These are phyloP conservation scores for Dovyalis caffra DNA, from an alignment of 345 rosid genomes.

Conservation along the genomic window DNA sequence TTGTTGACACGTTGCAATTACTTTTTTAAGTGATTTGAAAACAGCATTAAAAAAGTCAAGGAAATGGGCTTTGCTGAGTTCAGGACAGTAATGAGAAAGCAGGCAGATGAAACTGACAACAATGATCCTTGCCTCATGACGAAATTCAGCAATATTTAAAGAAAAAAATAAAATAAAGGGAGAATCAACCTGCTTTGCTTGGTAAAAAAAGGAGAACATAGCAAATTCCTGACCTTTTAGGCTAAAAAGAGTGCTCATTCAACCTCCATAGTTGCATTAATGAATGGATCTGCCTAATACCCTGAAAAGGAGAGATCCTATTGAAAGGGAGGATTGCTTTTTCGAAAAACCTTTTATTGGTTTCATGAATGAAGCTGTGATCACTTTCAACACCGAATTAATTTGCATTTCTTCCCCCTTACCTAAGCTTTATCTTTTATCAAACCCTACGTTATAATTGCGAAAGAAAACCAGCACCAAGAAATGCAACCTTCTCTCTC, in stretches of 20 bases:
- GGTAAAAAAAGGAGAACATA: not conserved
- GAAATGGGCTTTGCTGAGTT: no score
- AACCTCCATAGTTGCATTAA: not conserved
- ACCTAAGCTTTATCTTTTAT: constrained; percentile 3
- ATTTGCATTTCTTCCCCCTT: not conserved
- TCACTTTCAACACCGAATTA: constrained; percentile 10
- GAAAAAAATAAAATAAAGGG: not conserved
- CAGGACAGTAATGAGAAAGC: not conserved
- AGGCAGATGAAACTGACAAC: not conserved
- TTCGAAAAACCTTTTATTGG: not conserved
- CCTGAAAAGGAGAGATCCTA: constrained; percentile 28
- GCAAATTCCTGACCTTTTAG: constrained; percentile 16
- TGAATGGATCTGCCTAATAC: constrained; percentile 22
- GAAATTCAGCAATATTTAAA: not conserved
- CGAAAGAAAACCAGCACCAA: not conserved
- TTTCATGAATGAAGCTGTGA: constrained; percentile 12
- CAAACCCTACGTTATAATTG: constrained; percentile 2
- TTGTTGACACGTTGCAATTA: no score
- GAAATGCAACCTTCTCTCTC: not conserved
- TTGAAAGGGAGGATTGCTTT: not conserved
- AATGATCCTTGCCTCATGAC: not conserved
- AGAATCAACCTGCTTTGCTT: not conserved
- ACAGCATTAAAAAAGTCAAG: no score
- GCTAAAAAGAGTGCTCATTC: not conserved
- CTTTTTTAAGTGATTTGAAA: no score